Conservation (phyloP, 1,139 yeast species). For the Blastobotrys indianensis region DNA sequence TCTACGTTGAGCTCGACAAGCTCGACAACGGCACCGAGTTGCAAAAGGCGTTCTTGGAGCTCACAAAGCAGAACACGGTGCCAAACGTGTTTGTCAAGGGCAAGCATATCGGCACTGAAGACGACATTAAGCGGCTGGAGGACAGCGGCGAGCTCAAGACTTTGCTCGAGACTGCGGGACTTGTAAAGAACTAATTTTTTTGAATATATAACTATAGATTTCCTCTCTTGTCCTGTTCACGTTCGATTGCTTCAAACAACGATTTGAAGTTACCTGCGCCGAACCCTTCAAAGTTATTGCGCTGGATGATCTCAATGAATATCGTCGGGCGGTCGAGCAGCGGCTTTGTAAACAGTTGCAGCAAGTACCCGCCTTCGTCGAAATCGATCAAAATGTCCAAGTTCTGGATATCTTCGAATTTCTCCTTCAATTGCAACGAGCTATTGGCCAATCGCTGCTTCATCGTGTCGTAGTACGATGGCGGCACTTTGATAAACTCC, state of each 20-base stretch:
- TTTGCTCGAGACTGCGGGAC: slow-evolving; percentile 20
- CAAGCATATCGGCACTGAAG: slow-evolving; percentile 34
- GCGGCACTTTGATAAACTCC: slow-evolving; percentile 59
- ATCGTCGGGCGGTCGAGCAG: slow-evolving; percentile 73
- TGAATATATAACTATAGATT: slow-evolving; percentile 21
- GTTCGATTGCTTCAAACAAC: slow-evolving; percentile 68
- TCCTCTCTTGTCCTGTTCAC: slow-evolving; percentile 41
- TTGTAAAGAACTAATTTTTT: slow-evolving; percentile 12
- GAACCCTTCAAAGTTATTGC: slow-evolving; percentile 74
- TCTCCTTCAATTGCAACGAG: slow-evolving; percentile 45
- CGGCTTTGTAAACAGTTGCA: slow-evolving; percentile 76
- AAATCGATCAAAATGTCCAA: slow-evolving; percentile 66
- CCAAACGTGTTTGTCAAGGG: slow-evolving; percentile 67
- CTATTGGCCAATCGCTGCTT: slow-evolving; percentile 39
- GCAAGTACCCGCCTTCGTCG: slow-evolving; percentile 62
- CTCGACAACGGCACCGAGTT: slow-evolving; percentile 51
- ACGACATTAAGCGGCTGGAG: slow-evolving; percentile 22
- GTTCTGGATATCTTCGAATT: slow-evolving; percentile 39
- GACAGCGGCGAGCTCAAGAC: slow-evolving; percentile 27
- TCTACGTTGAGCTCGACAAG: slow-evolving; percentile 57
- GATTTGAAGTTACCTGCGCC: slow-evolving; percentile 86
- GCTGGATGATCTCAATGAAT: slow-evolving; percentile 73
- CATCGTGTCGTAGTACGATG: slow-evolving; percentile 49
- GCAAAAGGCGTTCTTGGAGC: slow-evolving; percentile 54
- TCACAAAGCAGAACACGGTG: slow-evolving; percentile 63